Evolutionary conservation across 1,284 basidiomycete species (phyloP), one percentile per base, ranked within the genome.

Genomic region (Cutaneotrichosporon cutaneum): DNA sequence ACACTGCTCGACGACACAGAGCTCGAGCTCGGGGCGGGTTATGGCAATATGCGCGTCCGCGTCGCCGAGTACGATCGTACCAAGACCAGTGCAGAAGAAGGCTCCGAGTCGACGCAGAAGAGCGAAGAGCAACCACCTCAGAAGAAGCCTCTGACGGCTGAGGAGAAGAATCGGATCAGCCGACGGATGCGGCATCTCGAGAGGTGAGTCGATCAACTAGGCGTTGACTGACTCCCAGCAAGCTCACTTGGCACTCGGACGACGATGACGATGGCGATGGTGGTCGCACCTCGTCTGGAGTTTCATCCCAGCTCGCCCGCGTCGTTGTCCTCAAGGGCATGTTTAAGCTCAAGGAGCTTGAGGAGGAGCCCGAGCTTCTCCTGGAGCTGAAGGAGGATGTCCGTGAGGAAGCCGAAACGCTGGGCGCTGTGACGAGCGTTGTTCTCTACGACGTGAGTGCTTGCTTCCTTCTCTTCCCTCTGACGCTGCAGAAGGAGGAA

Each of bases 401-500:
- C 13, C 61, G 66, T 2, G 69, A 71, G 33, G 95, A 99, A 73
- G 96, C 93, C 67, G 88, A 89, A 56, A 85, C 85, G 0, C 79
- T 99, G 13, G 96, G 96, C n/a, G 88, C 92, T 67, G 95, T 99
- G 2, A 99, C 94, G 1, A 97, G 93, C 71, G 91, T 98, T 0
- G 87, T 92, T n/a, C 78, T 99, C 33, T 99, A 95, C 77, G 95
- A 99, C 81, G 93, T 95, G 75, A 79, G 91, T 84, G 4, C 5
- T 13, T 14, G 9, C n/a, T 22, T 55, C 14, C 21, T 54, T 14
- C 54, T 50, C 51, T 22, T 30, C 26, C n/a, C n/a, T 47, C 56
- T 60, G 32, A 62, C 48, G 27, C 5, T 9, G 4, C 79, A 97
- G 93, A 86, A 88, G 81, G 96, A 99, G 77, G 82, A 87, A 24